Conservation (phyloP, 768 basidiomycete species). For the Russula ochroleuca region DNA sequence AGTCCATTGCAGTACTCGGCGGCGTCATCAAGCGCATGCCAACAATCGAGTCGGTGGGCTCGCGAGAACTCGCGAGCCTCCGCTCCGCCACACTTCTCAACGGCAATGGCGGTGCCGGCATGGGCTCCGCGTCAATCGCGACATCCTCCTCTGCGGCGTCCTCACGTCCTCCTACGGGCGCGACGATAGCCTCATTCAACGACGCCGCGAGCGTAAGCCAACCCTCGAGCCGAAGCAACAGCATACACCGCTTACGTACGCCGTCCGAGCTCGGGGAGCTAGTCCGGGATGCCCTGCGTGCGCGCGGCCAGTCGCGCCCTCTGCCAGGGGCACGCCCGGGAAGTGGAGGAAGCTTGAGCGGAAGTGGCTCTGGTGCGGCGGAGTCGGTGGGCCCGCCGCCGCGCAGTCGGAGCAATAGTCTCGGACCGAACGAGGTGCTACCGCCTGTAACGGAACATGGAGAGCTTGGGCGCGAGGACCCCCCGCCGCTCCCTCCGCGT, state of each 20-base stretch:
- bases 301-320: slow-evolving; percentile 14
- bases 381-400: not conserved
- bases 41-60: slow-evolving; percentile 74
- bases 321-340: not conserved
- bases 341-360: not conserved
- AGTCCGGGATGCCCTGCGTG: slow-evolving; percentile 13
- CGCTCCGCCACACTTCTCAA: slow-evolving; percentile 18
- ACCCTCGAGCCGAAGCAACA: slow-evolving; percentile 22
- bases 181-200: not conserved
- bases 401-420: slow-evolving; percentile 18
- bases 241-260: slow-evolving; percentile 14
- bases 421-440: slow-evolving; percentile 18
- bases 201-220: slow-evolving; percentile 20
- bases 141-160: slow-evolving; percentile 15
- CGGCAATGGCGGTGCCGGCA: not conserved
- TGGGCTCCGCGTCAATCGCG: not conserved
- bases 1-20: slow-evolving; percentile 58
- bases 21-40: slow-evolving; percentile 69
- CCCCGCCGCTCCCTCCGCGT: not conserved
- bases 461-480: slow-evolving; percentile 10
- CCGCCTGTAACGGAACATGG: slow-evolving; percentile 26
- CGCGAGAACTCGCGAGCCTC: slow-evolving; percentile 46
- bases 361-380: not conserved
- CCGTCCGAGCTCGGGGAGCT: slow-evolving; percentile 26
- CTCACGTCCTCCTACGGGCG: slow-evolving; percentile 24